Evolutionary conservation across 1,139 yeast genomes (phyloP).

Genomic region (Pichia sp.): DNA sequence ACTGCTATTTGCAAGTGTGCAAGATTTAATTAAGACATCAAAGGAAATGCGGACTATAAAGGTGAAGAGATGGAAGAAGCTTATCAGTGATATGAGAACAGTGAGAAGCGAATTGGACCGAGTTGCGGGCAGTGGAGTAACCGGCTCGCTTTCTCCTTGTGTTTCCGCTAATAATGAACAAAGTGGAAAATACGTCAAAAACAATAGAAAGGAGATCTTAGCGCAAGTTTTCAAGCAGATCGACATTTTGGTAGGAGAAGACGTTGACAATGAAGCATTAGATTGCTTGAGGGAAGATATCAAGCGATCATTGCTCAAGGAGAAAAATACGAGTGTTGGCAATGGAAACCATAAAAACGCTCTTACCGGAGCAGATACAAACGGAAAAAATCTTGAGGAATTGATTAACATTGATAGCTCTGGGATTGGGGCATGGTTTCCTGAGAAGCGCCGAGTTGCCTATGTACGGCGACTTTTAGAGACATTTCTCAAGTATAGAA

Average conservation of each 20-base stretch:
- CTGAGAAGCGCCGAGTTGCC: constrained; percentile 34
- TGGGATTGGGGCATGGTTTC: constrained; percentile 20
- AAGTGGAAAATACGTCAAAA: neutral
- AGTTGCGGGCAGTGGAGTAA: constrained; percentile 10
- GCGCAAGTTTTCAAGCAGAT: constrained; percentile 10
- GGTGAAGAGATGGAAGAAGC: constrained; percentile 47
- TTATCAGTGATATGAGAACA: constrained; percentile 20
- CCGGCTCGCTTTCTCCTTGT: constrained; percentile 9
- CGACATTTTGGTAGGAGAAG: constrained; percentile 9
- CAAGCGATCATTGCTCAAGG: constrained; percentile 3
- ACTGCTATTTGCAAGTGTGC: constrained; percentile 24
- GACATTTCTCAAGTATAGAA: constrained; percentile 22
- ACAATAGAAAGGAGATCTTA: constrained; percentile 3
- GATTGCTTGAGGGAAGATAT: constrained; percentile 9
- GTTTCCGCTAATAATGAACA: neutral
- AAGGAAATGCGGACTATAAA: constrained; percentile 32
- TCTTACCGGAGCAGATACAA: neutral
- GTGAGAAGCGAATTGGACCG: constrained; percentile 20
- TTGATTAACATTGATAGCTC: constrained; percentile 2
- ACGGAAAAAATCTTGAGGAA: constrained; percentile 2
- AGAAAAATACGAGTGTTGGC: neutral
- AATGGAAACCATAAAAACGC: neutral
- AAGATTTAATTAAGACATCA: constrained; percentile 37
- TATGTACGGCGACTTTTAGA: constrained; percentile 29
- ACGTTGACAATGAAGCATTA: neutral